Conservation (phyloP, 192 early-diverging fungal genomes). For the Coemansia nantahalensis region DNA sequence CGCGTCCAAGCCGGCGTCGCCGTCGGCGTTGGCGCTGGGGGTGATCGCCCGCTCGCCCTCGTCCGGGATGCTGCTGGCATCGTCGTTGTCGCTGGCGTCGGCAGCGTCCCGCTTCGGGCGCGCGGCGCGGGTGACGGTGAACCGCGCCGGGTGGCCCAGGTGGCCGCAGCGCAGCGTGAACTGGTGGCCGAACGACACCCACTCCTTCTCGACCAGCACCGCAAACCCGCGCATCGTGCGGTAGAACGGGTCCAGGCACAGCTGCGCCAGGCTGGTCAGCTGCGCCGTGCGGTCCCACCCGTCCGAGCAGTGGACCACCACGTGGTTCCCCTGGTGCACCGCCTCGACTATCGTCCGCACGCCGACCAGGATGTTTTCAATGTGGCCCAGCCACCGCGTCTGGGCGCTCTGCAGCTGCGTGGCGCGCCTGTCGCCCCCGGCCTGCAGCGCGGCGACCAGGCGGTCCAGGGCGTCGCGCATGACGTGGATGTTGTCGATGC, state of each 20-base stretch:
- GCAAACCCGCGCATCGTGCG: slow-evolving; percentile 91
- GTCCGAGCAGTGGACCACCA: slow-evolving; percentile 97
- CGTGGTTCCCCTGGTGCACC: slow-evolving; percentile 73
- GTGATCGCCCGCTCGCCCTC: background rate
- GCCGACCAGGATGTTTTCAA: slow-evolving; percentile 78
- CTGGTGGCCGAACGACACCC: slow-evolving; percentile 97
- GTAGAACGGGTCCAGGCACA: slow-evolving; percentile 96
- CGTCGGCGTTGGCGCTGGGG: background rate
- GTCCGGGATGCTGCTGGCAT: background rate
- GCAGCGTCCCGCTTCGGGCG: background rate
- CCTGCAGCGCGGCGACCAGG: slow-evolving; percentile 62
- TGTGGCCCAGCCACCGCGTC: slow-evolving; percentile 88
- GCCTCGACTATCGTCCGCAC: slow-evolving; percentile 74
- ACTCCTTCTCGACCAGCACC: slow-evolving; percentile 94
- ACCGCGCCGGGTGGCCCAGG: slow-evolving; percentile 71
- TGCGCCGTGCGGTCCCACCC: slow-evolving; percentile 99
- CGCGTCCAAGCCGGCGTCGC: slow-evolving; percentile 10
- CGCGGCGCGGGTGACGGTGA: slow-evolving; percentile 46
- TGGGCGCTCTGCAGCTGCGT: slow-evolving; percentile 58
- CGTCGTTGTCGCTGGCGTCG: slow-evolving; percentile 4
- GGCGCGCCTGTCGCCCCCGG: slow-evolving; percentile 13
- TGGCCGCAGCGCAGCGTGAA: slow-evolving; percentile 92
- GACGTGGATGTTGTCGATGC: slow-evolving; percentile 98
- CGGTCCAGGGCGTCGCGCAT: slow-evolving; percentile 87
- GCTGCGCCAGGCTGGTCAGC: slow-evolving; percentile 79